Evolutionary conservation across 257 asterid genomes (phyloP), one percentile per base, ranked within the genome.

Genomic region (Gardenia jasminoides): DNA sequence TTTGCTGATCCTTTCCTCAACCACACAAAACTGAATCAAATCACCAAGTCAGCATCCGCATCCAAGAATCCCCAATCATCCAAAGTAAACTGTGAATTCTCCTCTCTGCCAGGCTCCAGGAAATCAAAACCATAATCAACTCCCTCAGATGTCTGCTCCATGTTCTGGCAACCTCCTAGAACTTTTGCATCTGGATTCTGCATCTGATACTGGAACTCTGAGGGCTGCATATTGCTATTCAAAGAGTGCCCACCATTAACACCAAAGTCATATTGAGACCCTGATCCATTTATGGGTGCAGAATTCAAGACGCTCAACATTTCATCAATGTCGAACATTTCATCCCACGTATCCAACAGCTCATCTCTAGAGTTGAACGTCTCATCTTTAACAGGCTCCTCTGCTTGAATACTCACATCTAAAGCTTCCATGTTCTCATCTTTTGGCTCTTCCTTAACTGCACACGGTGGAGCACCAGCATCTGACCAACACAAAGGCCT

Each of bases 301-400:
- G 82, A 52, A 0, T 82, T 88, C 67, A 90, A 74, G 3, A 83
- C 52, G 10, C 84, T 80, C 65, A 92, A 85, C 10, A 94, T 84
- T 80, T 92, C 93, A 0, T 90, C 94, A 50, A 89, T 81, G 8
- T 90, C 90, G 73, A 94, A 88, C 89, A 87, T 76, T 71, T 88
- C 92, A 10, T 88, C 92, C 70, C 39, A 24, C 0, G 67, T 77
- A n/a, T 85, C 86, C 1, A 77, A 71, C 8, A 67, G 80, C 74
- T 76, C 61, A 1, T 44, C 41, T 11, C 36, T 77, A 58, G 44
- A n/a, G 3, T 24, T 48, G 3, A 26, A 28, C 47, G 62, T 43
- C 9, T 39, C 54, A 47, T 30, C n/a, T 44, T n/a, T 39, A 6
- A 26, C 17, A 22, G 72, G 65, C 8, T 44, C 80, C 82, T 43